Base-by-base conservation (phyloP, 164 flowering plant species). In the Vitis amurensis region DNA sequence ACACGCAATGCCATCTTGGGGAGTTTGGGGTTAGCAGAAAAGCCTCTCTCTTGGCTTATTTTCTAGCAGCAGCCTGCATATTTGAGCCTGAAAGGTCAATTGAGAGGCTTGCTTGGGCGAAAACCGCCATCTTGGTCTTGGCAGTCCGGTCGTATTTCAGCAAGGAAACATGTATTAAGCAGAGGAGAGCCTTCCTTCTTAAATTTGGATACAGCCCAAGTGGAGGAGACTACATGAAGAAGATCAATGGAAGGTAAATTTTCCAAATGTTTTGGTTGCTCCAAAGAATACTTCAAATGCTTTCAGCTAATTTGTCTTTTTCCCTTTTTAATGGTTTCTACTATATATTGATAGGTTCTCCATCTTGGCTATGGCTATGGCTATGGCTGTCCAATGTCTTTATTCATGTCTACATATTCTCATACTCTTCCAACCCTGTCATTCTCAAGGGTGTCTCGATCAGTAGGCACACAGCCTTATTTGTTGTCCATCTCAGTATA, bases 21-120 rank as follows among this genome's bases (percentile, higher is more conserved):
- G 79, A 82, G 14, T 79, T 78, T 49, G 93, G 96, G 9, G 59
- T 86, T 55, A 89, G 86, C 72, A 72, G 67, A 64, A 81, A 57
- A 31, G 59, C 48, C 53, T 85, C 88, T 29, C 81, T 90, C 0
- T 30, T 64, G 1, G 68, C 82, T 0, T 91, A 89, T 72, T 93
- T 87, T 64, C 0, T 89, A 30, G 98, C 97, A n/a, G 79, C 87
- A 1, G 83, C 93, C 1, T 88, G 81, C 63, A 81, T 90, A 1
- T 93, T 76, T 59, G 97, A 91, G 64, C 86, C 89, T 0, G 93
- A 88, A 52, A 82, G 82, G 69, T 78, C 83, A 0, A 52, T 44
- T 0, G 88, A 88, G 82, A 71, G 98, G 9, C 71, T 93, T 1
- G 90, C 90, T 13, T 95, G 98, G 98, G 88, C 92, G 6, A 87